phyloP scores from a whole-genome alignment of 345 rosid species.

The Sonneratia caseolaris region DNA sequence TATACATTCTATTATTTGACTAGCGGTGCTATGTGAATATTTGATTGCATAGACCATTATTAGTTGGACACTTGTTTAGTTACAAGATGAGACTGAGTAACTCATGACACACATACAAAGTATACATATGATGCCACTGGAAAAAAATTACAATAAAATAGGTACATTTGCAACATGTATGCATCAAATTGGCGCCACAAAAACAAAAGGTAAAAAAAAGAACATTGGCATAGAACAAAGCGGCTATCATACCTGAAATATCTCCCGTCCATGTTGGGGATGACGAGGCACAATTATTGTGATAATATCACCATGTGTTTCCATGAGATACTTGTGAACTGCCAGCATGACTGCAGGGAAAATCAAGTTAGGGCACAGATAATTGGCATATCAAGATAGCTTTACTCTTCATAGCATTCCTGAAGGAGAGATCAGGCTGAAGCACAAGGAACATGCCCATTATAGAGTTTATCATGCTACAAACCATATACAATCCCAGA shows the following conservation, averaged over 20 bases:
- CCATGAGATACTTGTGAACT: slow-evolving; percentile 44
- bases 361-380: slow-evolving; percentile 10
- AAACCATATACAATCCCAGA: background rate
- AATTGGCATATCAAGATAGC: background rate
- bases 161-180: background rate
- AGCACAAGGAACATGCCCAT: background rate
- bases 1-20: background rate
- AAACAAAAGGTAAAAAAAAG: background rate
- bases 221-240: background rate
- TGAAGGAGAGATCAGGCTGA: background rate
- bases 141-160: background rate
- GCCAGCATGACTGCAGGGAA: slow-evolving; percentile 59
- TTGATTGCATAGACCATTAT: background rate
- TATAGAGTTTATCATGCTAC: background rate
- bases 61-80: background rate
- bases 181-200: background rate
- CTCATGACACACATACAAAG: background rate
- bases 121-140: background rate
- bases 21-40: background rate
- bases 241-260: slow-evolving; percentile 47
- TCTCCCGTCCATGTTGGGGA: slow-evolving; percentile 62
- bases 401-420: background rate
- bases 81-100: background rate
- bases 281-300: slow-evolving; percentile 72
- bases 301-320: slow-evolving; percentile 40